phyloP scores from a whole-genome alignment of 305 asterid species.

The Fraxinus angustifolia region DNA sequence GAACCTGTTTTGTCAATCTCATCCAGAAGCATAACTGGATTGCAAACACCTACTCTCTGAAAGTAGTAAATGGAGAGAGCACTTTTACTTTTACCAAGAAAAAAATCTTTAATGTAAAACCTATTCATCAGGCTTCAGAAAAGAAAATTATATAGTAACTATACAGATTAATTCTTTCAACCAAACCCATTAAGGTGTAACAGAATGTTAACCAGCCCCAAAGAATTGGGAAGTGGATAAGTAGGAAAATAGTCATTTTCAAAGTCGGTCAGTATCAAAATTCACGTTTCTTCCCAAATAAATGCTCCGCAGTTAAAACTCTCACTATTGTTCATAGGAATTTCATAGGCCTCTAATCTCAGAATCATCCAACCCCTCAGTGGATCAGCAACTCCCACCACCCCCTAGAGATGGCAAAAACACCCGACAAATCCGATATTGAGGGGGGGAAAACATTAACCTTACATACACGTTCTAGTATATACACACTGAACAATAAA shows the following conservation, averaged over 20 bases:
- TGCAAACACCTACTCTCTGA: constrained; percentile 89
- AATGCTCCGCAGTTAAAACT: background rate
- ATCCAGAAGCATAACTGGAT: constrained; percentile 97
- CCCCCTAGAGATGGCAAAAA: background rate
- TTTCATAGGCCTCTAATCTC: background rate
- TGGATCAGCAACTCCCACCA: background rate
- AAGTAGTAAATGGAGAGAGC: constrained; percentile 29
- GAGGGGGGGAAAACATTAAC: background rate
- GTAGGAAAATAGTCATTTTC: background rate
- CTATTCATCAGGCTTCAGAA: background rate
- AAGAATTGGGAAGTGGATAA: background rate
- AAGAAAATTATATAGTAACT: background rate
- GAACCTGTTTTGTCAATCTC: constrained; percentile 99
- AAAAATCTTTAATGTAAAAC: background rate
- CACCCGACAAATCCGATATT: background rate
- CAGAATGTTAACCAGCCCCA: background rate
- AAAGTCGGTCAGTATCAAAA: constrained; percentile 11
- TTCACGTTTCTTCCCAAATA: background rate
- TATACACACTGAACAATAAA: background rate
- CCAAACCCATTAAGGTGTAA: constrained; percentile 6
- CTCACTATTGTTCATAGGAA: background rate
- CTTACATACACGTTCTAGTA: background rate
- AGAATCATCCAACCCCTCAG: background rate
- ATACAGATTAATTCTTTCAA: constrained; percentile 14
- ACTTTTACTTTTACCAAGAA: constrained; percentile 10